phyloP scores from a whole-genome alignment of 2,329 filamentous ascomycete species.

The Botryotinia globosa region DNA sequence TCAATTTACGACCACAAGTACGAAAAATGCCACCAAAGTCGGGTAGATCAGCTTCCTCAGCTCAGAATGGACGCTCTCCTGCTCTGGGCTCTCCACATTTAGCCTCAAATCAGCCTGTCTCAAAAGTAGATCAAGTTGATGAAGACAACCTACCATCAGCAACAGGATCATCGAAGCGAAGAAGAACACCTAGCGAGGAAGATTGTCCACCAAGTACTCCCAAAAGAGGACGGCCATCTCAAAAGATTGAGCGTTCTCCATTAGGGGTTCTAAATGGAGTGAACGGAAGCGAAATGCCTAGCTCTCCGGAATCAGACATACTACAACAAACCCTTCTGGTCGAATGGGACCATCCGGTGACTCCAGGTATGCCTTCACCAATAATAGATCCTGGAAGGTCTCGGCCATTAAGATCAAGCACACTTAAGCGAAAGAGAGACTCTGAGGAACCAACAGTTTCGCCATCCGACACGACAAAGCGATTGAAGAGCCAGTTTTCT shows the following conservation, averaged over 20 bases:
- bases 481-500: conserved; percentile 1
- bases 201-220: not conserved
- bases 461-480: conserved; percentile 19
- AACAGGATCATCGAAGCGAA: not conserved
- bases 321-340: not conserved
- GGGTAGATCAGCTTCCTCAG: conserved; percentile 24
- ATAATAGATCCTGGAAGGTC: conserved; percentile 4
- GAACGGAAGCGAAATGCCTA: not conserved
- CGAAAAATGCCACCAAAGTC: conserved; percentile 33
- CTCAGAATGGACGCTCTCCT: conserved; percentile 30
- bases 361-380: not conserved
- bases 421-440: conserved; percentile 31
- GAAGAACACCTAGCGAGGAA: not conserved
- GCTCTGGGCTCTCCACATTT: conserved; percentile 28
- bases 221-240: not conserved
- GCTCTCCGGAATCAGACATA: not conserved
- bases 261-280: not conserved
- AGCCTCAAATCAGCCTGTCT: conserved; percentile 20
- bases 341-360: not conserved
- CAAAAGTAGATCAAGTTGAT: not conserved
- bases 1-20: conserved; percentile 39
- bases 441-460: conserved; percentile 21
- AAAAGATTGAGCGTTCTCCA: not conserved
- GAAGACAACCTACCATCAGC: not conserved
- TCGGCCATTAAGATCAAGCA: conserved; percentile 1